Evolutionary conservation across 345 rosid species (phyloP), one percentile per base, ranked within the genome.

Genomic region (Linum trigynum): DNA sequence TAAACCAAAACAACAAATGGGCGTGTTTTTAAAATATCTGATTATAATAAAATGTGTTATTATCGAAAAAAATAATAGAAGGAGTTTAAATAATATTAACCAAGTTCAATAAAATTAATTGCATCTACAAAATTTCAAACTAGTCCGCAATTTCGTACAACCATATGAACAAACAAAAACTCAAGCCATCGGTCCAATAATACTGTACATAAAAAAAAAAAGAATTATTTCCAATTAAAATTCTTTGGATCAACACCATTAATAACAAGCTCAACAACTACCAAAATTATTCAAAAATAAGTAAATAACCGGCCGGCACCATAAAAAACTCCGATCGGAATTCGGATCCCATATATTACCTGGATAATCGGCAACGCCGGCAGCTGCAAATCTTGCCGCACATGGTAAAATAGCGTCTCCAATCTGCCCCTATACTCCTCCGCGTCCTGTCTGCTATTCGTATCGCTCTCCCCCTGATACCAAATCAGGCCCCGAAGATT

Each of bases 381-480:
- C 17, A 43, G 7, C 45, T 56, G 53, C 37, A 74, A 61, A 74
- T 74, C 73, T 8, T 38, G 9, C 11, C 77, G 58, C 53, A 74
- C 17, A n/a, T 74, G 59, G 1, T 3, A 10, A 50, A 74, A 69
- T 39, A 74, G 61, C 12, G 55, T 55, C 51, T 43, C 59, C 38
- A 74, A 57, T 61, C 73, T 74, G 4, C 39, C 39, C n/a, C 48
- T 55, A 39, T 74, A 74, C 32, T 41, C 17, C 12, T 61, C 63
- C n/a, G 77, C 69, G 35, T 74, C 77, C 36, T 69, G 70, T 69
- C 12, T 56, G 3, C 3, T 41, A 2, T 8, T 3, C 1, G 77
- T 61, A 39, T 69, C 77, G 38, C 69, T 42, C 38, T 74, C 77
- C 2, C 77, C 77, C 64, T 74, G 77, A 61, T 69, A 74, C 77